These are phyloP conservation scores for Rutstroemia sp. DNA, from an alignment of 2,329 filamentous ascomycete genomes.

Conservation along the genomic window DNA sequence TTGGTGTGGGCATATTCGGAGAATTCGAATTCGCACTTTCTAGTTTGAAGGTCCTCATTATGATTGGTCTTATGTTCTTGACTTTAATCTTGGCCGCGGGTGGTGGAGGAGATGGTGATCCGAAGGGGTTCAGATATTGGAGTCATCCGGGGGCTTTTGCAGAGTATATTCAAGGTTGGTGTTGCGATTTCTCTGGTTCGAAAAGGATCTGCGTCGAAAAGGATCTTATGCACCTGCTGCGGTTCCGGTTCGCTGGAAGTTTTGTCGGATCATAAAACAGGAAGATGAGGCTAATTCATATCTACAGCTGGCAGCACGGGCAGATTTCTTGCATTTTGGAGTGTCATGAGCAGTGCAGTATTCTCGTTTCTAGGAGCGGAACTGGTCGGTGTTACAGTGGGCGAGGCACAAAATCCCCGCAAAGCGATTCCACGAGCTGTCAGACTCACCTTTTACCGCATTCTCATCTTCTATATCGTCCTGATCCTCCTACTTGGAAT, in stretches of 20 bases:
- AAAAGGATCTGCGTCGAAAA: no score
- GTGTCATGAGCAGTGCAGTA: constrained; percentile 41
- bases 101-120: constrained; percentile 52
- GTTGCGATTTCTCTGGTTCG: no score
- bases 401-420: constrained; percentile 56
- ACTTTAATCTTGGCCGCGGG: constrained; percentile 56
- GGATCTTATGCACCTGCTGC: neutral
- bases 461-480: constrained; percentile 58
- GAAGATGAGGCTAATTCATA: constrained; percentile 1
- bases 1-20: constrained; percentile 33
- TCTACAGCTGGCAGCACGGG: constrained; percentile 36
- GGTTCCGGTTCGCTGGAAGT: no score
- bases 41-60: constrained; percentile 62
- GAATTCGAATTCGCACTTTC: constrained; percentile 51
- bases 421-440: constrained; percentile 61
- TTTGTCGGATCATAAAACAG: no score
- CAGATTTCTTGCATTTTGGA: constrained; percentile 52
- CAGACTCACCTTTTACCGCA: constrained; percentile 52
- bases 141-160: constrained; percentile 34
- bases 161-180: neutral
- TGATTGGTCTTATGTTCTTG: constrained; percentile 59
- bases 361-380: constrained; percentile 59
- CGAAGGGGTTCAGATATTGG: constrained; percentile 45
- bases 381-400: constrained; percentile 54
- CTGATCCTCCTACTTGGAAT: constrained; percentile 54